These are phyloP conservation scores for Serendipita sp. DNA, from an alignment of 768 basidiomycete species.

Conservation along the genomic window DNA sequence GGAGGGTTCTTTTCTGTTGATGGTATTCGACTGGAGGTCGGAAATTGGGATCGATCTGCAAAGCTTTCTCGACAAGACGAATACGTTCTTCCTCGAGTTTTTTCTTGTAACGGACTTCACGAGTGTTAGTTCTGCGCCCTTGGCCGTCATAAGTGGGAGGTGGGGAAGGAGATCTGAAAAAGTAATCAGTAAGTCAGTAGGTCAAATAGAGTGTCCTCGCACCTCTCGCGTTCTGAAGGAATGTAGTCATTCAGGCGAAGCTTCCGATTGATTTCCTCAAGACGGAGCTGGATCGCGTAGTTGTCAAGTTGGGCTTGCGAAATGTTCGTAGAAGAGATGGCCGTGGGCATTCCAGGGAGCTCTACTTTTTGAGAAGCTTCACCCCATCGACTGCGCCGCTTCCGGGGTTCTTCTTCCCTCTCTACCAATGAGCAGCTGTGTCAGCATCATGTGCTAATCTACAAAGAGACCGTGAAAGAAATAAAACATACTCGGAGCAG, in stretches of 20 bases:
- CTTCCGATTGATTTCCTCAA: constrained; percentile 97
- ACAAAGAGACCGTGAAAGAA: constrained; percentile 19
- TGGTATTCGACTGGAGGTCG: constrained; percentile 94
- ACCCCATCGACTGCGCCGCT: constrained; percentile 95
- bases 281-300: constrained; percentile 86
- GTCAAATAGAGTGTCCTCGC: constrained; percentile 12
- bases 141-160: constrained; percentile 95
- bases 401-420: constrained; percentile 75
- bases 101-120: constrained; percentile 95
- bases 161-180: constrained; percentile 73
- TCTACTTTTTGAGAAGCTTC: constrained; percentile 63
- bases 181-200: neutral
- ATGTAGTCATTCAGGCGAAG: constrained; percentile 86
- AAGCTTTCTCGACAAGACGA: constrained; percentile 81
- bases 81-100: constrained; percentile 87
- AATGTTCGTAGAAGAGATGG: constrained; percentile 83
- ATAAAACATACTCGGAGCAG: constrained; percentile 20
- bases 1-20: constrained; percentile 81
- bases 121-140: constrained; percentile 94
- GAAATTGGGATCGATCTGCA: constrained; percentile 97
- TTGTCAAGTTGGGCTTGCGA: constrained; percentile 93
- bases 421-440: constrained; percentile 31
- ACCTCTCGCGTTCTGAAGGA: constrained; percentile 90
- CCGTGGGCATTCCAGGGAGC: constrained; percentile 84
- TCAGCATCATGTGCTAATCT: constrained; percentile 36